These are phyloP conservation scores for Lasiodiplodia citricola DNA, from an alignment of 2,329 filamentous ascomycete genomes.

Conservation along the genomic window DNA sequence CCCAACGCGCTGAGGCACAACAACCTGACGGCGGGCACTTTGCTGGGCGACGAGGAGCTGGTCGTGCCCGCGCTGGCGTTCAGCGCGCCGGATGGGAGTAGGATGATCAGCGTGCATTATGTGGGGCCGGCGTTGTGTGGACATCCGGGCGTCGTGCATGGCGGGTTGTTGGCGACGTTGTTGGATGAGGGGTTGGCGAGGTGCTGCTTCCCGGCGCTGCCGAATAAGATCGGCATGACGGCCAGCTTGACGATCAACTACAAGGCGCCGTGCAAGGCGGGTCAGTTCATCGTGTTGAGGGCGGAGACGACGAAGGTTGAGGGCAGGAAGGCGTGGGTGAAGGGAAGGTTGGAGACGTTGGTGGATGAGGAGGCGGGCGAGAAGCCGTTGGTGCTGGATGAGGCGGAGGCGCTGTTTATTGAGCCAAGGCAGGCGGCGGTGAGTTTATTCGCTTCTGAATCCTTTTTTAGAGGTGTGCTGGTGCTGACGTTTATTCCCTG, in stretches of 20 bases:
- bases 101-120: conserved; percentile 71
- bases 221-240: conserved; percentile 84
- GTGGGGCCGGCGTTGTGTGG: conserved; percentile 83
- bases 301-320: conserved; percentile 85
- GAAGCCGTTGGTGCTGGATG: conserved; percentile 70
- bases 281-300: conserved; percentile 75
- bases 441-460: neutral
- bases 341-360: conserved; percentile 83
- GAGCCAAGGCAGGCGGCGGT: conserved; percentile 79
- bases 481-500: neutral
- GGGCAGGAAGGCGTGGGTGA: conserved; percentile 93
- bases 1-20: conserved; percentile 70
- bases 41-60: conserved; percentile 76
- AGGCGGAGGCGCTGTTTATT: conserved; percentile 86
- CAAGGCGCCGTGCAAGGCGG: conserved; percentile 76
- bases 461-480: neutral
- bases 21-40: conserved; percentile 81
- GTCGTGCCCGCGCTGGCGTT: conserved; percentile 82
- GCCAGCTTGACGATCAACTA: conserved; percentile 86
- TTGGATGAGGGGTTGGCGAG: conserved; percentile 88
- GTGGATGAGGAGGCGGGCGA: conserved; percentile 72
- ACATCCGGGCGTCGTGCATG: conserved; percentile 89
- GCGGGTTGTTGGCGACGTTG: conserved; percentile 88
- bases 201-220: conserved; percentile 86
- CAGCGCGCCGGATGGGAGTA: conserved; percentile 59